phyloP scores from a whole-genome alignment of 2,329 filamentous ascomycete genomes.

The Trichophyton equinum region DNA sequence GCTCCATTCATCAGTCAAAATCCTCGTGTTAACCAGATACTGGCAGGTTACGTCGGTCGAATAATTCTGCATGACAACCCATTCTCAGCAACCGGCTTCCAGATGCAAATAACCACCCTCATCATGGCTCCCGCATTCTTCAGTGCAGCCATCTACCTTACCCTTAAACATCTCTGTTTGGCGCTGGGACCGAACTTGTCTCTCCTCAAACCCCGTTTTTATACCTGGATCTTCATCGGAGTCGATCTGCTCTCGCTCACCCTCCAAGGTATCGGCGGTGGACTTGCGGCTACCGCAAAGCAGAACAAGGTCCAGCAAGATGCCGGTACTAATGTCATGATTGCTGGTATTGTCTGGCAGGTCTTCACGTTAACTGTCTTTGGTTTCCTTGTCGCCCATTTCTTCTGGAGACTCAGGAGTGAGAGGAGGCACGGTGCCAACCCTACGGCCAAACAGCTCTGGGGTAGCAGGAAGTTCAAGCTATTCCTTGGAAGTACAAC shows the following conservation, averaged over 20 bases:
- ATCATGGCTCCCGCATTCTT: constrained; percentile 48
- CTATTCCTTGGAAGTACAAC: constrained; percentile 17
- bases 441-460: background rate
- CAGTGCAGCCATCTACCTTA: constrained; percentile 44
- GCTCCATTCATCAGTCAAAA: background rate
- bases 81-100: constrained; percentile 38
- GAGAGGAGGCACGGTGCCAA: constrained; percentile 13
- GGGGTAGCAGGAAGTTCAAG: constrained; percentile 14
- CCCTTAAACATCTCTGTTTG: constrained; percentile 44
- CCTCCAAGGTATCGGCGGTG: constrained; percentile 47
- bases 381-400: constrained; percentile 27
- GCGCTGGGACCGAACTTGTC: constrained; percentile 41
- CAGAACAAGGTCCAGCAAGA: constrained; percentile 26
- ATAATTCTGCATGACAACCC: constrained; percentile 43
- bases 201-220: constrained; percentile 36
- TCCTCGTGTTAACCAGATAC: background rate
- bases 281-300: constrained; percentile 41
- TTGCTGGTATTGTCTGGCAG: constrained; percentile 46
- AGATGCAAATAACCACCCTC: constrained; percentile 43
- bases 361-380: constrained; percentile 38
- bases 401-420: constrained; percentile 31
- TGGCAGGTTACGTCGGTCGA: constrained; percentile 44
- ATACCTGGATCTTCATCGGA: constrained; percentile 48
- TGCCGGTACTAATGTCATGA: constrained; percentile 44
- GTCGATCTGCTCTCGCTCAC: constrained; percentile 47